Evolutionary conservation across 805 yeast species (phyloP).

Genomic region (Candida takata): DNA sequence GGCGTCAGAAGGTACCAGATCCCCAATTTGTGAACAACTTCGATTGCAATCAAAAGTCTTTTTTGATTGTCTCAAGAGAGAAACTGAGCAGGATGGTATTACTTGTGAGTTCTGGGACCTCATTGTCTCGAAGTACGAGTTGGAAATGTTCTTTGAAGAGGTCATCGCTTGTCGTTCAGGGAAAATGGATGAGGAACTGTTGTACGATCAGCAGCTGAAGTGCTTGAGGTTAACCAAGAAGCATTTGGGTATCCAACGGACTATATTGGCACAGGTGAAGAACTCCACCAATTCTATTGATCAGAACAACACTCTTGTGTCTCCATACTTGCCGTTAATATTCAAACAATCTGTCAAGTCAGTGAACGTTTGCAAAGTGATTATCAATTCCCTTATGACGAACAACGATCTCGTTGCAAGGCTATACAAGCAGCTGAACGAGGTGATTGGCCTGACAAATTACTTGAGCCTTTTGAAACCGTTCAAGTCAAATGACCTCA

Average conservation of each 20-base stretch:
- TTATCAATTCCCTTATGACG: constrained; percentile 23
- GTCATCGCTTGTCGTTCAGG: constrained; percentile 13
- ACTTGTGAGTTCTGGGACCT: constrained; percentile 23
- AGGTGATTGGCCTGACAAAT: constrained; percentile 21
- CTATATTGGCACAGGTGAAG: constrained; percentile 9
- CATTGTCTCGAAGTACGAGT: constrained; percentile 30
- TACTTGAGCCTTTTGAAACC: constrained; percentile 24
- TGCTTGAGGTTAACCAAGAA: constrained; percentile 32
- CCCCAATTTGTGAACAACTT: background rate
- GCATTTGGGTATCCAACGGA: constrained; percentile 10
- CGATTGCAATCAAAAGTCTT: background rate
- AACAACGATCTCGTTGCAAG: constrained; percentile 19
- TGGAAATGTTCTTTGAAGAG: constrained; percentile 32
- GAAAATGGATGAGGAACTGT: constrained; percentile 24
- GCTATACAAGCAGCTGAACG: constrained; percentile 21
- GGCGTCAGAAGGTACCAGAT: background rate
- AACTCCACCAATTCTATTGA: constrained; percentile 22
- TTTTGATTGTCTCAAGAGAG: constrained; percentile 2
- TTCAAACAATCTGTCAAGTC: constrained; percentile 24
- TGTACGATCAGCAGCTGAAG: constrained; percentile 33
- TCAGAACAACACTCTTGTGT: constrained; percentile 7
- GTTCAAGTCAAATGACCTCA: constrained; percentile 19
- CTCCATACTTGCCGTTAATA: constrained; percentile 24
- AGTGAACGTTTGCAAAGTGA: constrained; percentile 22
- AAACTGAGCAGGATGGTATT: constrained; percentile 9